phyloP scores from a whole-genome alignment of 768 basidiomycete species.

The Phanerodontia chrysosporium region DNA sequence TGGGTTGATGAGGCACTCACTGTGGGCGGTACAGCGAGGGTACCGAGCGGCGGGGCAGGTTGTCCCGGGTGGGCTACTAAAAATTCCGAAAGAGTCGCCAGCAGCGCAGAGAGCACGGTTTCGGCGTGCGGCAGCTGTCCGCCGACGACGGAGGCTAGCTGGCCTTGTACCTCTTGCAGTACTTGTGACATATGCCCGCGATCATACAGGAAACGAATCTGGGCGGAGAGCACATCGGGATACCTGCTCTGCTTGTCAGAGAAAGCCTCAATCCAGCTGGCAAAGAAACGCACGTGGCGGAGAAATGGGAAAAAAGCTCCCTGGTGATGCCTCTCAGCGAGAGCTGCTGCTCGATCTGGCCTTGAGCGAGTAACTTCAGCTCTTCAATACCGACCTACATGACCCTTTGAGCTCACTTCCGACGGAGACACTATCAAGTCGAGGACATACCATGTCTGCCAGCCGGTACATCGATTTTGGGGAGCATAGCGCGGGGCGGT shows the following conservation, averaged over 20 bases:
- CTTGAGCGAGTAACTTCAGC: too few species aligned
- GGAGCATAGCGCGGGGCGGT: neutral
- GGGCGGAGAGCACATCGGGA: neutral
- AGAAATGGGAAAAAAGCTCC: too few species aligned
- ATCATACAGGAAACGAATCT: neutral
- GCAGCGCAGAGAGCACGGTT: neutral
- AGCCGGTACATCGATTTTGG: slow-evolving; percentile 9
- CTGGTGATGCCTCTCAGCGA: too few species aligned
- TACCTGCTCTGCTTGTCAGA: neutral
- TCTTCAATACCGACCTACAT: too few species aligned
- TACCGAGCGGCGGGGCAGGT: too few species aligned
- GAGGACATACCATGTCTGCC: slow-evolving; percentile 1
- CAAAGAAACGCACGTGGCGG: too few species aligned
- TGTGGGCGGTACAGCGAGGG: too few species aligned
- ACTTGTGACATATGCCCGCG: neutral
- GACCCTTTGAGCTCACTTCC: too few species aligned
- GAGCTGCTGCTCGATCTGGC: too few species aligned
- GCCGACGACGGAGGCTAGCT: neutral
- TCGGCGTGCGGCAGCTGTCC: neutral
- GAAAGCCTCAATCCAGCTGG: too few species aligned
- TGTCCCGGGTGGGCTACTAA: neutral
- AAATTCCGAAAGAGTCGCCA: neutral
- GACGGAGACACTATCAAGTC: too few species aligned
- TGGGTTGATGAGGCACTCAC: too few species aligned
- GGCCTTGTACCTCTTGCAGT: neutral